Evolutionary conservation across 2,329 filamentous ascomycete species (phyloP), one percentile per base, ranked within the genome.

Genomic region (Chaetomium olivaceum): DNA sequence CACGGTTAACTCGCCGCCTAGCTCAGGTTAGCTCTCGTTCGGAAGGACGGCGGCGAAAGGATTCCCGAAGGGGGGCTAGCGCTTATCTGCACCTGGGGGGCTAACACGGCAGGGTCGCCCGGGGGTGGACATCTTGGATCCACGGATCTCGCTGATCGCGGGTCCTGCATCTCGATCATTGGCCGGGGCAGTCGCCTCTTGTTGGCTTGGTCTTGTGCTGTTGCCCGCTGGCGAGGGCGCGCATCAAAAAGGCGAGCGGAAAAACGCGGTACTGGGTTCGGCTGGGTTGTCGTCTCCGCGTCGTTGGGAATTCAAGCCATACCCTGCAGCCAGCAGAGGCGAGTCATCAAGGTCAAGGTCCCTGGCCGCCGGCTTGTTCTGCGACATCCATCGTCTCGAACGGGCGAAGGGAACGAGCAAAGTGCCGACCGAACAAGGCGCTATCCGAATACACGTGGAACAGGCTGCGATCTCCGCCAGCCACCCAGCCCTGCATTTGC

Each of bases 131-230:
- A 66, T 66, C 57, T 63, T 64, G 46, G 39, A 43, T 43, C 39
- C 39, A 43, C 39, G 58, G 66, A 66, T 68, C 61, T 66, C 19
- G 63, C 36, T 66, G 66, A 68, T 66, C 66, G 65, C 52, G 63
- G 61, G 52, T 58, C 58, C 57, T 61, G 60, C 57, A 68, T 66
- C 29, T 33, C 58, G 63, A 67, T 65, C 60, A 67, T 63, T 65
- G 58, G 62, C 55, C 60, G 19, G 9, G 57, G 39, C 55, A 29
- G 33, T 54, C 23, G 11, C 48, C n/a, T 43, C 54, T 46, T 29
- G 8, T 58, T 16, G 12, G n/a, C 36, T 54, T 48, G 46, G 36
- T 21, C 23, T 27, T 48, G 57, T 48, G 33, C 16, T 54, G 23
- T 16, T 54, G 51, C 19, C 50, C 27, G 27, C 46, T 60, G n/a